Evolutionary conservation across 257 asterid genomes (phyloP), one percentile per base, ranked within the genome.

Genomic region (Solanum sitiens): DNA sequence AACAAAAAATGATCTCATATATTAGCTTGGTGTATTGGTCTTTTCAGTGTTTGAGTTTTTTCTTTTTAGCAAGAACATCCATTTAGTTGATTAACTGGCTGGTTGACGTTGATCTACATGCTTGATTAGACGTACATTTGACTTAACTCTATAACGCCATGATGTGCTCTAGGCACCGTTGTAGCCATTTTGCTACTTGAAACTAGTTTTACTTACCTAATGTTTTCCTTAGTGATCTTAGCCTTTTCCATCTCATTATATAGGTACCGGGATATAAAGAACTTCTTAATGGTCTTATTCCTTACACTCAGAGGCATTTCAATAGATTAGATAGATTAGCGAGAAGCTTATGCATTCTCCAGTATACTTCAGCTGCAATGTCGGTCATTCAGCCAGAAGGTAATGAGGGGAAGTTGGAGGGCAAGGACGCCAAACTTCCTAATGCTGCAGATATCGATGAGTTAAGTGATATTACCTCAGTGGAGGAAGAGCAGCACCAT

Each of bases 301-400:
- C 98, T 4, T 96, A 96, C 90, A 91, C 98, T 9, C 98, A 93
- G 85, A 91, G 99, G 89, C 99, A 95, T 91, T 96, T 91, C 91
- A 92, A 87, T 56, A 88, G 98, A 92, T 86, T 96, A 25, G 98
- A 93, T 79, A 91, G 98, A 91, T 86, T 94, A 92, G 95, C 92
- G 79, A 93, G 98, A 88, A 95, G 98, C 94, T 90, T 96, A 32
- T 94, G 86, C 91, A 93, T 96, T 42, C 83, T 96, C 92, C 98
- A 96, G 91, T 96, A 92, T 67, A 94, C 97, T 33, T 88, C 95
- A 88, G 87, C 93, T 0, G 92, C 94, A 85, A 95, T 96, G 99
- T 94, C 96, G 14, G 98, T 95, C 77, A 88, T 96, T 11, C 98
- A 94, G 86, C 99, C 98, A 12, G 94, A 93, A 80, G 87, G 18